Percentiles rank a stretch among this genome's conserved stretches.
phyloP scores from a whole-genome alignment of 202 grass and related monocot species.

The Schoenoplectus triqueter region DNA sequence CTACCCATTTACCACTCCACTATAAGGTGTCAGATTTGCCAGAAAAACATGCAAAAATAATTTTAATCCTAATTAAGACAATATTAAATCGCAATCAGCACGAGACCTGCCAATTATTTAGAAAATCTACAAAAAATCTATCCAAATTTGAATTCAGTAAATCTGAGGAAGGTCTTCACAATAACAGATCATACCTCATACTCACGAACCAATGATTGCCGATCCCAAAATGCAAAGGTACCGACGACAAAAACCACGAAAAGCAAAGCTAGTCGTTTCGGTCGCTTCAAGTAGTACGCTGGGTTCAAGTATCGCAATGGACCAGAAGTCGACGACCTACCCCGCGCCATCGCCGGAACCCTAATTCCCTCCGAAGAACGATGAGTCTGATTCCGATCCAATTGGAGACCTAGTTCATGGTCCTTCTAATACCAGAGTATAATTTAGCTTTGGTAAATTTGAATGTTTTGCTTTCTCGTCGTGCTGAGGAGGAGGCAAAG shows the following conservation, averaged over 20 bases:
- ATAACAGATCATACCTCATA: slow-evolving; percentile 63
- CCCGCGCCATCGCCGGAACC: slow-evolving; percentile 47
- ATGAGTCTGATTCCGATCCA: slow-evolving; percentile 14
- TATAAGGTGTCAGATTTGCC: background rate
- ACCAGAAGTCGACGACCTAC: slow-evolving; percentile 68
- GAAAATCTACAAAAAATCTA: slow-evolving; percentile 17
- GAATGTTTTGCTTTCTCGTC: background rate
- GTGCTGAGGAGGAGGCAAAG: background rate
- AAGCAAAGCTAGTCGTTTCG: slow-evolving; percentile 84
- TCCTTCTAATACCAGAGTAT: background rate
- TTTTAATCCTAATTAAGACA: background rate
- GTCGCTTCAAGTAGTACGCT: slow-evolving; percentile 92
- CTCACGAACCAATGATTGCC: slow-evolving; percentile 80
- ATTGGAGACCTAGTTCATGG: background rate
- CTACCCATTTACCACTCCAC: background rate
- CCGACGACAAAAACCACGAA: slow-evolving; percentile 85
- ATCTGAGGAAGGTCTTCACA: background rate
- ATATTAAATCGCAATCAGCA: background rate
- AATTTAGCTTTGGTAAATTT: slow-evolving; percentile 22
- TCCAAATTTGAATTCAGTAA: slow-evolving; percentile 42
- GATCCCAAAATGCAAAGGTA: slow-evolving; percentile 93
- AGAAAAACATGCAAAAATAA: background rate
- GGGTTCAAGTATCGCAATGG: slow-evolving; percentile 86
- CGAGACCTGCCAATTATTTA: background rate
- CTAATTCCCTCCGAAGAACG: slow-evolving; percentile 31